phyloP scores from a whole-genome alignment of 768 basidiomycete species.

The Pilatotrama ljubarskyi region DNA sequence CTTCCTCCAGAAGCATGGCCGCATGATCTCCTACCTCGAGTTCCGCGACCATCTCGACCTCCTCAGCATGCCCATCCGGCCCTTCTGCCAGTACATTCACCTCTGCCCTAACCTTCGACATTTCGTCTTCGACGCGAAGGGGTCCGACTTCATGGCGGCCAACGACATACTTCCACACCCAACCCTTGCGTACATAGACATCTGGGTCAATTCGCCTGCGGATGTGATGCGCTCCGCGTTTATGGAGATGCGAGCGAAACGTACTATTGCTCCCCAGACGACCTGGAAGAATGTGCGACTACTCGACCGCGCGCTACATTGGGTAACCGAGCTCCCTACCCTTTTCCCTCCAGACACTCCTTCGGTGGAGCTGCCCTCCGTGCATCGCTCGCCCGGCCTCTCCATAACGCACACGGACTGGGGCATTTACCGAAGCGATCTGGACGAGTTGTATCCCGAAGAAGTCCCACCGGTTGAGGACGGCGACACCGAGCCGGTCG shows the following conservation, averaged over 20 bases:
- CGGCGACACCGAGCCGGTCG: no score
- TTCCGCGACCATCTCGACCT: constrained; percentile 10
- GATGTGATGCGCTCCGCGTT: not conserved
- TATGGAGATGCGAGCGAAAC: not conserved
- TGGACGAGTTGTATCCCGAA: no score
- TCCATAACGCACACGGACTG: not conserved
- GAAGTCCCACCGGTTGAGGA: no score
- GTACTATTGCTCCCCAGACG: not conserved
- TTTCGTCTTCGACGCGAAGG: constrained; percentile 1
- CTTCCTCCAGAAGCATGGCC: not conserved
- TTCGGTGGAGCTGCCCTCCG: not conserved
- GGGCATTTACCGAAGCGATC: not conserved
- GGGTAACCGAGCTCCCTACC: not conserved
- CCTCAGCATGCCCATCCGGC: not conserved
- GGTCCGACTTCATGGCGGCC: not conserved
- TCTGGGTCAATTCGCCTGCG: not conserved
- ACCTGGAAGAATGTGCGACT: not conserved
- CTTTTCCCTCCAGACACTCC: not conserved
- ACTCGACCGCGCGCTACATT: not conserved
- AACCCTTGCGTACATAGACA: constrained; percentile 1
- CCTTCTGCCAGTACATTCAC: not conserved
- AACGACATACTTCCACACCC: not conserved
- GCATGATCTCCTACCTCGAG: not conserved
- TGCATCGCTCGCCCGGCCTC: not conserved
- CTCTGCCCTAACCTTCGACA: constrained; percentile 1